Conservation (phyloP, 176 grass and related monocot genomes). For the Phragmites australis region DNA sequence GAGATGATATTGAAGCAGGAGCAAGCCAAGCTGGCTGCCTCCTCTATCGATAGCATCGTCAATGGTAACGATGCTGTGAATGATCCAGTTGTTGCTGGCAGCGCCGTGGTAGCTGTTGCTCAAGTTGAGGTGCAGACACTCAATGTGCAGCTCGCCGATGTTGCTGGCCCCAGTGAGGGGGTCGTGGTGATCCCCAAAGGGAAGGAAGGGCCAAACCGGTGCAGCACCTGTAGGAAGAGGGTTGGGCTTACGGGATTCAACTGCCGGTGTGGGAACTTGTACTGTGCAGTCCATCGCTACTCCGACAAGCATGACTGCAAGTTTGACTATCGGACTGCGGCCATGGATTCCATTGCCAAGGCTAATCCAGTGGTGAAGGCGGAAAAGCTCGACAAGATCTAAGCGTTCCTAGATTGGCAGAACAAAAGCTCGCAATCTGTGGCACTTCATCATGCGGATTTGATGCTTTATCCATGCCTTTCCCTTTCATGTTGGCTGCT, state of each 20-base stretch:
- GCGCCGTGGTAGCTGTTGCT: slow-evolving; percentile 35
- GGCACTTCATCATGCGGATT: slow-evolving; percentile 21
- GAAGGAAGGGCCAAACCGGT: slow-evolving; percentile 74
- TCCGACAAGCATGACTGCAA: slow-evolving; percentile 88
- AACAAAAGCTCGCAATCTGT: background rate
- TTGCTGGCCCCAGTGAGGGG: slow-evolving; percentile 29
- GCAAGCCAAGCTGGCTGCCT: slow-evolving; percentile 70
- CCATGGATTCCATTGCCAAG: slow-evolving; percentile 89
- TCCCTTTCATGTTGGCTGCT: slow-evolving; percentile 51
- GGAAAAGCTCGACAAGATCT: slow-evolving; percentile 97
- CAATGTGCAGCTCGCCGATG: slow-evolving; percentile 36
- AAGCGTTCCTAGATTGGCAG: slow-evolving; percentile 27
- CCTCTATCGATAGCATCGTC: slow-evolving; percentile 84
- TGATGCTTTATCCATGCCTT: slow-evolving; percentile 51
- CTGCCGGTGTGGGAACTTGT: slow-evolving; percentile 87
- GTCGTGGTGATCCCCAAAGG: slow-evolving; percentile 38
- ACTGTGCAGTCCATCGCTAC: slow-evolving; percentile 72
- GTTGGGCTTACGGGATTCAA: slow-evolving; percentile 86
- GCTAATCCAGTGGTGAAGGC: slow-evolving; percentile 94
- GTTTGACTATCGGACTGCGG: slow-evolving; percentile 83
- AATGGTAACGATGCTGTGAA: slow-evolving; percentile 58
- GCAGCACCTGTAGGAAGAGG: slow-evolving; percentile 68
- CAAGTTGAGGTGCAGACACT: slow-evolving; percentile 41
- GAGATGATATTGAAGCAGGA: slow-evolving; percentile 79
- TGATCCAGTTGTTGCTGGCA: slow-evolving; percentile 37